phyloP scores from a whole-genome alignment of 805 yeast species.

The Suhomyces kilbournensis region DNA sequence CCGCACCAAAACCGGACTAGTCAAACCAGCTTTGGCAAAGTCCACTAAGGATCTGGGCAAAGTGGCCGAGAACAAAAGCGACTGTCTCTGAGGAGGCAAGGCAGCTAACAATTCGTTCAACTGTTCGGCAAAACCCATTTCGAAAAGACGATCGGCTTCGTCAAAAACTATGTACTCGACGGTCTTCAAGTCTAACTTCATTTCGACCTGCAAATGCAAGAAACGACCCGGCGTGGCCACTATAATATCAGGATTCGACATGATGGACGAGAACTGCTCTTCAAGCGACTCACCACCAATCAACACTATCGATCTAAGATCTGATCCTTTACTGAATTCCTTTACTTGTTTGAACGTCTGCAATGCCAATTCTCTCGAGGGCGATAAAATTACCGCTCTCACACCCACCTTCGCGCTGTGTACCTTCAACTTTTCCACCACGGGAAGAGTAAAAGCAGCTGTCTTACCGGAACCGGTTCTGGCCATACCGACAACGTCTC shows the following conservation, averaged over 20 bases:
- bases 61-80: slow-evolving; percentile 90
- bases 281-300: slow-evolving; percentile 99
- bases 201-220: slow-evolving; percentile 91
- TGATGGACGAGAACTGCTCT: slow-evolving; percentile 90
- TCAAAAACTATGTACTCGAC: slow-evolving; percentile 92
- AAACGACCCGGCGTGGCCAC: slow-evolving; percentile 98
- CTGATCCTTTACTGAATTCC: slow-evolving; percentile 83
- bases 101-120: slow-evolving; percentile 83
- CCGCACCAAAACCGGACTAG: slow-evolving; percentile 88
- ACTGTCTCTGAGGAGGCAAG: slow-evolving; percentile 79
- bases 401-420: slow-evolving; percentile 88
- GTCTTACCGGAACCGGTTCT: slow-evolving; percentile 99
- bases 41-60: slow-evolving; percentile 89
- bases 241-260: slow-evolving; percentile 89
- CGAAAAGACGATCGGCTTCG: slow-evolving; percentile 95
- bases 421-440: slow-evolving; percentile 77
- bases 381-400: slow-evolving; percentile 85
- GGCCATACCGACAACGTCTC: slow-evolving; percentile 99
- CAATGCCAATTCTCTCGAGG: slow-evolving; percentile 93
- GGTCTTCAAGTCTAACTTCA: slow-evolving; percentile 79
- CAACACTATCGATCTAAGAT: slow-evolving; percentile 71
- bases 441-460: slow-evolving; percentile 91
- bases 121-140: slow-evolving; percentile 94
- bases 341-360: slow-evolving; percentile 88
- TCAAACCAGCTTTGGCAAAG: slow-evolving; percentile 94